Evolutionary conservation across 345 rosid genomes (phyloP).

Genomic region (Populus euphratica): DNA sequence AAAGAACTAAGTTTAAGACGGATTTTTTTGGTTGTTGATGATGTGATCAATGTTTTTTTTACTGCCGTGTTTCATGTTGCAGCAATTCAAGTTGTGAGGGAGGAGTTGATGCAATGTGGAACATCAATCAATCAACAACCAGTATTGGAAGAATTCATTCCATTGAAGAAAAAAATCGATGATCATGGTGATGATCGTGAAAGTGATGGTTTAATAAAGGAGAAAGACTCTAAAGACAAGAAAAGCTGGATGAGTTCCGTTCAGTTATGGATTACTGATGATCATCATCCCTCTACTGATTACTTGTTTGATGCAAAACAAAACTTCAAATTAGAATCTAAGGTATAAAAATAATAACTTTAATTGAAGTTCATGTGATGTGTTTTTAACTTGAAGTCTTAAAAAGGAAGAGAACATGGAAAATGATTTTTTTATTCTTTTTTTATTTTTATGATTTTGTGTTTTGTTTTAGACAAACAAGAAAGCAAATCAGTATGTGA

Average conservation of each 20-base stretch:
- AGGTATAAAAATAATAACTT: conserved; percentile 30
- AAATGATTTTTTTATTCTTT: neutral
- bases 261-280: conserved; percentile 57
- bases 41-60: neutral
- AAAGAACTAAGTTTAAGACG: neutral
- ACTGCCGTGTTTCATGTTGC: conserved; percentile 23
- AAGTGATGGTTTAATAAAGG: conserved; percentile 21
- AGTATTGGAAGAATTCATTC: conserved; percentile 68
- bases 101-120: conserved; percentile 40
- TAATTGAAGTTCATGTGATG: neutral
- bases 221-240: conserved; percentile 51
- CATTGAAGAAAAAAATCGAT: conserved; percentile 36
- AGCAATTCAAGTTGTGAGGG: conserved; percentile 62
- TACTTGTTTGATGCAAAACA: conserved; percentile 29
- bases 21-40: neutral
- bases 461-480: conserved; percentile 37
- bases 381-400: neutral
- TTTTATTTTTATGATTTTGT: neutral
- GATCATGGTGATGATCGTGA: conserved; percentile 17
- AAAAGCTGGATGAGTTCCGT: conserved; percentile 65
- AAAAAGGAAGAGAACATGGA: neutral
- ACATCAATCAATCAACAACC: conserved; percentile 49
- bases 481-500: conserved; percentile 27
- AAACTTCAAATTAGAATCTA: conserved; percentile 34
- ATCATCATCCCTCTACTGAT: conserved; percentile 15